Evolutionary conservation across 2,329 filamentous ascomycete species (phyloP), one percentile per base, ranked within the genome.

Genomic region (Penicillium brevicompactum): DNA sequence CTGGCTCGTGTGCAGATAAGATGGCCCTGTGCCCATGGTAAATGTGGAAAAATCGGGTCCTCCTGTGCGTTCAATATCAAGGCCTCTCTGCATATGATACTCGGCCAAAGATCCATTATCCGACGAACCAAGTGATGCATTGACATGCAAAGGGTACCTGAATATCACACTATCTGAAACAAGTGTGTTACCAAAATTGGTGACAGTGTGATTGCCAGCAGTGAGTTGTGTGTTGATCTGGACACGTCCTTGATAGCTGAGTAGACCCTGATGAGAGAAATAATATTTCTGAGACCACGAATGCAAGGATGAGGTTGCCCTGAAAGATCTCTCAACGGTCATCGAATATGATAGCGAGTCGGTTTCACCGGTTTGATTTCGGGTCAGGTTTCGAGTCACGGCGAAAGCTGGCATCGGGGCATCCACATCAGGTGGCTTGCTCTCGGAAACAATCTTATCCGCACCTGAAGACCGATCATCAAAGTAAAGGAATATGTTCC

Each of bases 401-500:
- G 68, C 57, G 53, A 88, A 80, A 2, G 65, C 67, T 0, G 85
- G 83, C 1, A 60, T 56, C 1, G 79, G 73, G 55, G 73, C 38
- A 53, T 63, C 41, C 55, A 76, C 64, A 14, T 14, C 5, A 21
- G 40, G 40, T 22, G 46, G 18, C 55, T 57, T 16, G 54, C n/a
- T n/a, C 49, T 10, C 27, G 49, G 49, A 38, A 22, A 32, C 11
- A n/a, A 46, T 44, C 30, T 31, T 27, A n/a, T 38, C 14, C 1
- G 51, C 40, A 30, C 18, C 16, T 1, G 42, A 46, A 16, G 38
- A 67, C 2, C 74, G 60, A 5, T 74, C 68, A 62, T 87, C 85
- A 0, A 87, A 78, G 85, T 89, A 94, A n/a, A 92, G 63, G 68
- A 94, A 93, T 10, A 93, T 78, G 71, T 92, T 94, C 38, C 89